Conservation (phyloP, 1,284 basidiomycete species). For the Schizopora paradoxa region DNA sequence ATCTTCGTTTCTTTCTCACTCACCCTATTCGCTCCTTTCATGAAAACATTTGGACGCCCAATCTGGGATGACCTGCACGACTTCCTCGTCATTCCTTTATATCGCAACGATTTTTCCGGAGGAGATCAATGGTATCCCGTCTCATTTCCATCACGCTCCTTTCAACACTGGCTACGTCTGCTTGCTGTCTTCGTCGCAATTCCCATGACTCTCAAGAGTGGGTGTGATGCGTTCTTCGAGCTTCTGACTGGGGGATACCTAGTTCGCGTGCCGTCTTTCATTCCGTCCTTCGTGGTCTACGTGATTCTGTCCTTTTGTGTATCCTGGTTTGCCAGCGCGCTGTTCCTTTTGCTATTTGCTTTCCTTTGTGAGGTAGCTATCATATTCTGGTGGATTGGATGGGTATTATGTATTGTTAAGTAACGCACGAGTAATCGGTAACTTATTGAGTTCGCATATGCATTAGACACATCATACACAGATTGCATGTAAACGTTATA, state of each 20-base stretch:
- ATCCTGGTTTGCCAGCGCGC: slow-evolving; percentile 8
- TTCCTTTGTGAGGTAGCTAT: slow-evolving; percentile 16
- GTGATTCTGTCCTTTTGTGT: too few species aligned
- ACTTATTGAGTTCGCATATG: too few species aligned
- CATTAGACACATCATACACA: too few species aligned
- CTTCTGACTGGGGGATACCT: slow-evolving; percentile 23
- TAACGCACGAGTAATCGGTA: too few species aligned
- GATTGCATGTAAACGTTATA: too few species aligned
- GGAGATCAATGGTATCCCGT: slow-evolving; percentile 64
- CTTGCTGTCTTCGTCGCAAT: slow-evolving; percentile 40
- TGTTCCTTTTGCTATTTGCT: slow-evolving; percentile 12
- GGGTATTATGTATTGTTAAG: slow-evolving; percentile 18
- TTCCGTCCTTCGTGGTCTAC: slow-evolving; percentile 12
- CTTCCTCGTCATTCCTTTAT: slow-evolving; percentile 73
- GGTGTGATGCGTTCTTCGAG: slow-evolving; percentile 46
- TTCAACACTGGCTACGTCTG: slow-evolving; percentile 62
- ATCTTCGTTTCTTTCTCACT: slow-evolving; percentile 66
- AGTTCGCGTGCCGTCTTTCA: slow-evolving; percentile 12
- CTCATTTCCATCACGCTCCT: slow-evolving; percentile 54
- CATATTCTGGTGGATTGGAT: slow-evolving; percentile 16
- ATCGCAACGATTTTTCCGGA: slow-evolving; percentile 76
- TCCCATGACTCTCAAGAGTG: slow-evolving; percentile 49
- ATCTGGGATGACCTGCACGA: slow-evolving; percentile 72
- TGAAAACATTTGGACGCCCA: slow-evolving; percentile 70
- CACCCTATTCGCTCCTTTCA: slow-evolving; percentile 69